A percentile compares a stretch with the other conserved stretches of the same genome.
These are phyloP conservation scores for Polygonum aviculare DNA, from an alignment of 148 eudicot genomes.

Conservation along the genomic window DNA sequence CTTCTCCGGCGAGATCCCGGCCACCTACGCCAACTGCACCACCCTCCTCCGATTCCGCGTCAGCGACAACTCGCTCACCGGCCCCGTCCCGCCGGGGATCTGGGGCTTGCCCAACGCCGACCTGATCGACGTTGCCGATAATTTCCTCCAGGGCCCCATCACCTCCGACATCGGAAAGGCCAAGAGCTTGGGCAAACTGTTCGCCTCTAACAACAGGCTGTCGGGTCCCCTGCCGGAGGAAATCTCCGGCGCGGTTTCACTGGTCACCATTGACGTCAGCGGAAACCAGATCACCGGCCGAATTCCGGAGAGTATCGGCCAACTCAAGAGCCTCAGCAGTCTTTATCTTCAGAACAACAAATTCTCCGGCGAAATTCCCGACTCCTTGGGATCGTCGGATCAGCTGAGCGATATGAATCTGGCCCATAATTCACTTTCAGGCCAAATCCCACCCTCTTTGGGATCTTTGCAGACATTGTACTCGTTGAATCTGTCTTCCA, in stretches of 20 bases:
- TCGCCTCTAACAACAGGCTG: constrained; percentile 35
- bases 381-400: constrained; percentile 40
- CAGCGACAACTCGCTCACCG: constrained; percentile 60
- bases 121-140: constrained; percentile 52
- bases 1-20: constrained; percentile 64
- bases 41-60: constrained; percentile 72
- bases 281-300: constrained; percentile 42
- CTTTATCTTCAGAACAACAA: constrained; percentile 52
- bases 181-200: constrained; percentile 28
- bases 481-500: constrained; percentile 59
- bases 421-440: constrained; percentile 52
- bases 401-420: constrained; percentile 53
- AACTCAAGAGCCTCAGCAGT: constrained; percentile 31
- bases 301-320: constrained; percentile 43
- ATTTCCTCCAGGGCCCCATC: constrained; percentile 50
- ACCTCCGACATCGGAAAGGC: constrained; percentile 50
- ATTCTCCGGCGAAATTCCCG: constrained; percentile 58
- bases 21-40: constrained; percentile 43
- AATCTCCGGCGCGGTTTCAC: constrained; percentile 33
- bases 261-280: constrained; percentile 39
- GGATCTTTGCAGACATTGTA: constrained; percentile 59
- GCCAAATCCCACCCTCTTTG: constrained; percentile 47
- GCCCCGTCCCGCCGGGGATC: constrained; percentile 60
- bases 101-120: constrained; percentile 68
- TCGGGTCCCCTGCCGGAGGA: constrained; percentile 58